Evolutionary conservation across 2,329 filamentous ascomycete genomes (phyloP).

Genomic region (Graphilbum ipis-grandicollis): DNA sequence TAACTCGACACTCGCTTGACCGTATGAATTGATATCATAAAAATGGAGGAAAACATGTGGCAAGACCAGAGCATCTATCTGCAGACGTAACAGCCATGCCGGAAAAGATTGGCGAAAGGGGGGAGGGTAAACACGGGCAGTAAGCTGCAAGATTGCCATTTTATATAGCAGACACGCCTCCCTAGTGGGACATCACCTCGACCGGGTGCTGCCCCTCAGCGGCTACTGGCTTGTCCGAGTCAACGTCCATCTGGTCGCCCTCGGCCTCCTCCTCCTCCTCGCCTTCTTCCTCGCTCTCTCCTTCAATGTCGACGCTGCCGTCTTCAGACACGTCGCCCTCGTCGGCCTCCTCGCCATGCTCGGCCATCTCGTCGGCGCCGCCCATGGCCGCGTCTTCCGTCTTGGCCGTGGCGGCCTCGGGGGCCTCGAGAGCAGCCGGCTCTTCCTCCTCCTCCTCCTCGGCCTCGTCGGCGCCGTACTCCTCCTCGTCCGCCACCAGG

Average conservation of each 20-base stretch:
- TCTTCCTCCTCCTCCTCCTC: constrained; percentile 51
- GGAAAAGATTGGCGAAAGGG: too few species aligned
- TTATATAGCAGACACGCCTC: too few species aligned
- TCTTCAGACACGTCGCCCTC: constrained; percentile 21
- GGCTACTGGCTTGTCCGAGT: constrained; percentile 12
- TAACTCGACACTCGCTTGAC: too few species aligned
- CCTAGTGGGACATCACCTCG: constrained; percentile 13
- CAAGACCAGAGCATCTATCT: too few species aligned
- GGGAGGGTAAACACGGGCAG: too few species aligned
- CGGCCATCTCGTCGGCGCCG: constrained; percentile 14
- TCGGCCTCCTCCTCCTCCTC: constrained; percentile 17
- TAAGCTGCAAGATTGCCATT: too few species aligned
- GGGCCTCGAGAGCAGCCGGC: constrained; percentile 15
- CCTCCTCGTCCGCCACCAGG: constrained; percentile 63
- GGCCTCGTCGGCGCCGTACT: constrained; percentile 81
- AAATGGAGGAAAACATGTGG: too few species aligned
- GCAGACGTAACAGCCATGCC: too few species aligned
- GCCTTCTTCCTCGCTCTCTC: constrained; percentile 21
- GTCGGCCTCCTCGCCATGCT: constrained; percentile 13
- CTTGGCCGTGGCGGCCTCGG: constrained; percentile 6
- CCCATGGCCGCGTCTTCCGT: constrained; percentile 16
- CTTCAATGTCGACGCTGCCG: constrained; percentile 21
- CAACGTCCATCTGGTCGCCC: constrained; percentile 19
- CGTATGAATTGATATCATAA: too few species aligned
- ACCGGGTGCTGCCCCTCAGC: constrained; percentile 8